phyloP scores from a whole-genome alignment of 208 protist species.

The Trypanosoma brucei region DNA sequence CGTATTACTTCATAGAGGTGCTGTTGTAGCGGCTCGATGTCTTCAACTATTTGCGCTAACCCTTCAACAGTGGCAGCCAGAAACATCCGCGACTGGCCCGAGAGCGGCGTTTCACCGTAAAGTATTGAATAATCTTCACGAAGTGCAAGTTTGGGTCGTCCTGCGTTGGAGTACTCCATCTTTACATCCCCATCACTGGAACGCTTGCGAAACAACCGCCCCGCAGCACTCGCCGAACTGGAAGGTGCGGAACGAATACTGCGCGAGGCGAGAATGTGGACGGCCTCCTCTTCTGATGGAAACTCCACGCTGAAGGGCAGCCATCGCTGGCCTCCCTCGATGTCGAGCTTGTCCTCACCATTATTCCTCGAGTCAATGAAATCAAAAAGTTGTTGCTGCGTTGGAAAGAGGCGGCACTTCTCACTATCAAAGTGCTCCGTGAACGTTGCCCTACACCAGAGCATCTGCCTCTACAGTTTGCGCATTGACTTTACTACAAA shows the following conservation, averaged over 20 bases:
- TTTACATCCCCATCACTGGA: not conserved
- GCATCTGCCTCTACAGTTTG: constrained; percentile 20
- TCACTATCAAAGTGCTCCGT: constrained; percentile 36
- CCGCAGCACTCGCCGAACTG: not conserved
- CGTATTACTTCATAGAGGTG: constrained; percentile 88
- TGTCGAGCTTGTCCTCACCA: not conserved
- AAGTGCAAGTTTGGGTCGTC: constrained; percentile 4
- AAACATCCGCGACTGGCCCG: constrained; percentile 67
- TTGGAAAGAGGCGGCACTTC: constrained; percentile 55
- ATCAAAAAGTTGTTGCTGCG: constrained; percentile 74
- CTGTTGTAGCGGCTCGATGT: constrained; percentile 44
- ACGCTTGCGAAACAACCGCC: not conserved
- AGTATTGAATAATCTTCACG: constrained; percentile 56
- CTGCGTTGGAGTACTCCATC: not conserved
- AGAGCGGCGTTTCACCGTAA: constrained; percentile 59
- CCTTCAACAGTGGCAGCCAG: constrained; percentile 48
- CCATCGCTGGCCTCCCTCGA: constrained; percentile 18
- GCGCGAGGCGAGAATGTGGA: constrained; percentile 22
- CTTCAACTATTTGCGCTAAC: constrained; percentile 23
- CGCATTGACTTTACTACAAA: no score
- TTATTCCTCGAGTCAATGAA: constrained; percentile 44
- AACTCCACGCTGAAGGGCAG: constrained; percentile 82
- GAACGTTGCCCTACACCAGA: constrained; percentile 81
- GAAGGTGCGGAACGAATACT: not conserved
- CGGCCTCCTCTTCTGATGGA: constrained; percentile 51